Conservation (phyloP, 2,329 filamentous ascomycete genomes). For the Thielaviopsis musarum region DNA sequence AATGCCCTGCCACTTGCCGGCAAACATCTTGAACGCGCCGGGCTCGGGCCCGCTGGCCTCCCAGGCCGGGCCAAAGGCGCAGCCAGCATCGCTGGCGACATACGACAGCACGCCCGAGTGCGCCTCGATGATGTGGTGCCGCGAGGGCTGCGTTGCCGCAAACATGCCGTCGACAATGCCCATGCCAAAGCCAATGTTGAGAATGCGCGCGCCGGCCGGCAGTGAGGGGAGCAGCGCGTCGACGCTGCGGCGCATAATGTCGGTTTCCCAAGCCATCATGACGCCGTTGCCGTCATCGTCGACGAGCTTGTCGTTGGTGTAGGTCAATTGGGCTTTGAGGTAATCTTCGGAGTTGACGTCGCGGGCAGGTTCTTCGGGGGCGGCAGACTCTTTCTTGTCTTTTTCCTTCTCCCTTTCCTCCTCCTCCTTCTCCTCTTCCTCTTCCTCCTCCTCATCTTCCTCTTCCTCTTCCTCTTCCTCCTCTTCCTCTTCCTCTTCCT, state of each 20-base stretch:
- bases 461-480: slow-evolving; percentile 20
- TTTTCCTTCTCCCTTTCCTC: slow-evolving; percentile 17
- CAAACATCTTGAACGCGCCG: slow-evolving; percentile 55
- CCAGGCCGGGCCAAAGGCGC: slow-evolving; percentile 39
- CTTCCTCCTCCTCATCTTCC: slow-evolving; percentile 13
- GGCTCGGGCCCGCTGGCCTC: slow-evolving; percentile 36
- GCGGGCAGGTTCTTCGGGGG: slow-evolving; percentile 20
- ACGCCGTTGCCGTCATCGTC: slow-evolving; percentile 66
- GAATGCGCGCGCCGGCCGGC: slow-evolving; percentile 42
- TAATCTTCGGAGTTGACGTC: slow-evolving; percentile 49
- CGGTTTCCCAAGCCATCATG: slow-evolving; percentile 87
- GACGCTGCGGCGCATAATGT: slow-evolving; percentile 69
- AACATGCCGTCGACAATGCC: slow-evolving; percentile 73
- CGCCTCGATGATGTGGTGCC: slow-evolving; percentile 75
- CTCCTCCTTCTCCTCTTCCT: slow-evolving; percentile 18
- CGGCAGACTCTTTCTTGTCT: slow-evolving; percentile 16
- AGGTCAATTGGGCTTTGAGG: slow-evolving; percentile 48
- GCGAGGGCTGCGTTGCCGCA: slow-evolving; percentile 44
- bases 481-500: slow-evolving; percentile 17
- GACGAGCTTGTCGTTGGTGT: slow-evolving; percentile 49
- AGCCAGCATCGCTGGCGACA: slow-evolving; percentile 27
- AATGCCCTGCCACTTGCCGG: slow-evolving; percentile 66
- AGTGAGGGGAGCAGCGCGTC: slow-evolving; percentile 39
- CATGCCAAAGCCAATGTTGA: slow-evolving; percentile 86
- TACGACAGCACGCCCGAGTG: slow-evolving; percentile 60